Conservation (phyloP, 2,329 filamentous ascomycete species). For the Westerdykella sp. region DNA sequence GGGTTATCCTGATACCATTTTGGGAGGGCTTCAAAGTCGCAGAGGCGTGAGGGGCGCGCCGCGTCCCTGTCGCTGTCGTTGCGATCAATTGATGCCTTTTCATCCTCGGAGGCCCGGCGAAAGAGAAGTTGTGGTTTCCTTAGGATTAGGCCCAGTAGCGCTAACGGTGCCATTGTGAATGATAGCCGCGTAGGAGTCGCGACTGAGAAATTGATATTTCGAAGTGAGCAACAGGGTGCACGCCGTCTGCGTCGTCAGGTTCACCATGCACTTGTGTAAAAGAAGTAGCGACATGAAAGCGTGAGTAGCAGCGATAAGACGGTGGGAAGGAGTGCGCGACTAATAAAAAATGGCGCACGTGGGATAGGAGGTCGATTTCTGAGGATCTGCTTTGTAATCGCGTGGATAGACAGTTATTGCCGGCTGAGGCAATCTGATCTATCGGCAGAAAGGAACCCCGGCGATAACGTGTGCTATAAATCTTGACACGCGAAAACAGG, state of each 20-base stretch:
- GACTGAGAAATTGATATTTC: neutral
- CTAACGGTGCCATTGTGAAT: slow-evolving; percentile 5
- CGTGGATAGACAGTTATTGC: no score
- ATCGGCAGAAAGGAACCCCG: no score
- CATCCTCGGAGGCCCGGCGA: slow-evolving; percentile 3
- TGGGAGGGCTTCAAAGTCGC: slow-evolving; percentile 32
- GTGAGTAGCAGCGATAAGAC: neutral
- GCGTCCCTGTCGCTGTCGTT: slow-evolving; percentile 1
- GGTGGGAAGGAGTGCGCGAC: no score
- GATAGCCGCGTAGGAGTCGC: no score
- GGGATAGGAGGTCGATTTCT: no score
- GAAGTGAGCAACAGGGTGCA: neutral
- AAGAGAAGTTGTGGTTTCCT: slow-evolving; percentile 13
- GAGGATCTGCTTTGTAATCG: no score
- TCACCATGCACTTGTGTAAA: neutral
- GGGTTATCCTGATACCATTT: slow-evolving; percentile 54
- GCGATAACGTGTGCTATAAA: no score
- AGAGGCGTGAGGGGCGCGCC: slow-evolving; percentile 11
- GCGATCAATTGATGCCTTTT: neutral
- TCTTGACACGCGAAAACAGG: no score
- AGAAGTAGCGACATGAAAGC: slow-evolving; percentile 1
- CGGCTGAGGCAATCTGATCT: no score
- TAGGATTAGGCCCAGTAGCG: slow-evolving; percentile 11
- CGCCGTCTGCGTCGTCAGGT: slow-evolving; percentile 6
- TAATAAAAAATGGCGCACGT: no score